Base-by-base conservation (phyloP, 108 stramenopile genomes). In the Discostella stelligeroides region DNA sequence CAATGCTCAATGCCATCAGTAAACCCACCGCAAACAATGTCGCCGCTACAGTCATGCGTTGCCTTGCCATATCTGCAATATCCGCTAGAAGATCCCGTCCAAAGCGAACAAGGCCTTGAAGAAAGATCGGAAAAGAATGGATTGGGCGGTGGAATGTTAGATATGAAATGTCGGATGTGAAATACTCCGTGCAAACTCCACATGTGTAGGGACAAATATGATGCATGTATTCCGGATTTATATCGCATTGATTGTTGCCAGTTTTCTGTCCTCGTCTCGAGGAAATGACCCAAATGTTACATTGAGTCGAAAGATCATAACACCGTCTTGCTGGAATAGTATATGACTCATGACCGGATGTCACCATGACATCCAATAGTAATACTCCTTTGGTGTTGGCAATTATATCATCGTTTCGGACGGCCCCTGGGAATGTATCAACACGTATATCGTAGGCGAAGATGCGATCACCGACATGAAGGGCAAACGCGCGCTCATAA, bases 141-240 rank as follows among this genome's bases (percentile, higher is more conserved):
- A 59, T 47, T 5, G 70, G 70, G 24, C 37, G 61, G 28, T 71
- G 61, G 40, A 42, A 62, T 21, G 61, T n/a, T 12, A 43, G 37
- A 29, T 63, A 71, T 4, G 17, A 27, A 51, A 62, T 1, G 30
- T 63, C 61, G 4, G 70, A 71, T 4, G 40, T 41, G n/a, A 71
- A 18, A 14, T 41, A 11, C 12, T 71, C 70, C 38, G 40, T 53
- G 40, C 70, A 71, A 5, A 71, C 60, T 10, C 61, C 60, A 55
- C 70, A 71, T 28, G 60, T 17, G 11, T 30, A 37, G 2, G 60
- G 61, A 25, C 70, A 71, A 42, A 63, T 27, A 45, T 62, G 51
- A 41, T 71, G 70, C 70, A 71, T 71, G n/a, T 62, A 71, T 39
- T 71, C 70, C 12, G 70, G 60, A 55, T 55, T 53, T 20, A 39